A percentile compares a stretch with the other conserved stretches of the same genome.
Evolutionary conservation across 1,284 basidiomycete genomes (phyloP).

Genomic region (Apiotrichum veenhuisii): DNA sequence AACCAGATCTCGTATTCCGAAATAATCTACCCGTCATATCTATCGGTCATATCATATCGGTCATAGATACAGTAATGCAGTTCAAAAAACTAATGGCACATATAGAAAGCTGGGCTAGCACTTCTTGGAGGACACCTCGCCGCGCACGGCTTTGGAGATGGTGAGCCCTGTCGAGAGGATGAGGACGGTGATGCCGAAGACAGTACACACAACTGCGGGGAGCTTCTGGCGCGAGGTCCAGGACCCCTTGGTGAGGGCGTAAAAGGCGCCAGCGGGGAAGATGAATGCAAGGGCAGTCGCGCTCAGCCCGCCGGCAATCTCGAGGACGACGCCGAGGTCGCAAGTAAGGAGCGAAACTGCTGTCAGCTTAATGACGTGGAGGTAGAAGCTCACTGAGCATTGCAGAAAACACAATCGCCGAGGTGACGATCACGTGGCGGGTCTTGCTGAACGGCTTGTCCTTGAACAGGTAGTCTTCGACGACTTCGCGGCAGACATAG

Average conservation of each 20-base stretch:
- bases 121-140: constrained; percentile 54
- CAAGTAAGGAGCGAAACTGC: constrained; percentile 79
- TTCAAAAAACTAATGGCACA: neutral
- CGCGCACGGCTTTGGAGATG: constrained; percentile 68
- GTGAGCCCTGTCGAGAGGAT: constrained; percentile 69
- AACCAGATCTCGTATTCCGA: neutral
- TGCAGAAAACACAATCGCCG: constrained; percentile 72
- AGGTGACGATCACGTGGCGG: constrained; percentile 88
- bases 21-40: neutral
- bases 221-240: constrained; percentile 69
- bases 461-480: constrained; percentile 90
- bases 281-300: constrained; percentile 94
- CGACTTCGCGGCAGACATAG: constrained; percentile 58
- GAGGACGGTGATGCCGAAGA: constrained; percentile 77
- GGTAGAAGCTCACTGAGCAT: constrained; percentile 82
- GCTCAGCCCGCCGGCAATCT: constrained; percentile 91
- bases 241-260: constrained; percentile 62
- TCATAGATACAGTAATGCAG: neutral
- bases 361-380: constrained; percentile 60
- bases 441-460: constrained; percentile 72
- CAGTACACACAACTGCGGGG: constrained; percentile 66
- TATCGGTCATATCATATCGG: neutral
- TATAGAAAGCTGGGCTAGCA: constrained; percentile 20
- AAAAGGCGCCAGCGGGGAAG: constrained; percentile 82
- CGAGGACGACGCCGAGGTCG: constrained; percentile 94